Conservation (phyloP, 2,329 filamentous ascomycete species). For the Zasmidium cellare region DNA sequence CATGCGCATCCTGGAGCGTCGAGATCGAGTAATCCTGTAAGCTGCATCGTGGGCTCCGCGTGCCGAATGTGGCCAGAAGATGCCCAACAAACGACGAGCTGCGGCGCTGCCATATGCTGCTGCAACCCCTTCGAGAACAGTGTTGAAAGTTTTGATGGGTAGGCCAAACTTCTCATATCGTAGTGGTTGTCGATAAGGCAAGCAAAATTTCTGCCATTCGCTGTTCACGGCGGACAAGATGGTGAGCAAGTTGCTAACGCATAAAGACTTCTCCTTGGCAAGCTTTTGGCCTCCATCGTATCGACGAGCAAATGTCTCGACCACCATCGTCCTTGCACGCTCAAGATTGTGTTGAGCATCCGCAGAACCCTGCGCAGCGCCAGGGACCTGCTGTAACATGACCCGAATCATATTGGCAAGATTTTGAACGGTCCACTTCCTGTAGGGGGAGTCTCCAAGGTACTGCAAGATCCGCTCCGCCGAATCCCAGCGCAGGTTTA, state of each 20-base stretch:
- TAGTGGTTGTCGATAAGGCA: neutral
- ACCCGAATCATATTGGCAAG: slow-evolving; percentile 12
- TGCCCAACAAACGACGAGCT: slow-evolving; percentile 50
- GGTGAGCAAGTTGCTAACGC: slow-evolving; percentile 14
- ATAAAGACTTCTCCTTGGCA: neutral
- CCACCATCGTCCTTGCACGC: slow-evolving; percentile 11
- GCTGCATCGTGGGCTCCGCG: slow-evolving; percentile 8
- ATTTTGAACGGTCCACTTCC: slow-evolving; percentile 14
- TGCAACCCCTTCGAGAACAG: slow-evolving; percentile 56
- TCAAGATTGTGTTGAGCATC: slow-evolving; percentile 1
- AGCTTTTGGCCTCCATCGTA: neutral
- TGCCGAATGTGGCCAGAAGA: slow-evolving; percentile 43
- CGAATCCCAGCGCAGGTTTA: slow-evolving; percentile 41
- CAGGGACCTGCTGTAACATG: slow-evolving; percentile 12
- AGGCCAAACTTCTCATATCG: slow-evolving; percentile 17
- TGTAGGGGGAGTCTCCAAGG: slow-evolving; percentile 16
- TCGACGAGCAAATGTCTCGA: slow-evolving; percentile 1
- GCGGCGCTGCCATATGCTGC: slow-evolving; percentile 48
- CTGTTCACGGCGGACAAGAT: slow-evolving; percentile 19
- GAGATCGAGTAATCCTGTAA: neutral
- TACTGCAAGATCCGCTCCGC: slow-evolving; percentile 39
- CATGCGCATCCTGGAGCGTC: neutral
- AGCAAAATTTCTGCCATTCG: slow-evolving; percentile 19
- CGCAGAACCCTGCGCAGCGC: neutral
- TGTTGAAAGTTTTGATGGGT: slow-evolving; percentile 48